A percentile compares a stretch with the other conserved stretches of the same genome.
Evolutionary conservation across 2,329 filamentous ascomycete genomes (phyloP).

Genomic region (Neocucurbitaria cava): DNA sequence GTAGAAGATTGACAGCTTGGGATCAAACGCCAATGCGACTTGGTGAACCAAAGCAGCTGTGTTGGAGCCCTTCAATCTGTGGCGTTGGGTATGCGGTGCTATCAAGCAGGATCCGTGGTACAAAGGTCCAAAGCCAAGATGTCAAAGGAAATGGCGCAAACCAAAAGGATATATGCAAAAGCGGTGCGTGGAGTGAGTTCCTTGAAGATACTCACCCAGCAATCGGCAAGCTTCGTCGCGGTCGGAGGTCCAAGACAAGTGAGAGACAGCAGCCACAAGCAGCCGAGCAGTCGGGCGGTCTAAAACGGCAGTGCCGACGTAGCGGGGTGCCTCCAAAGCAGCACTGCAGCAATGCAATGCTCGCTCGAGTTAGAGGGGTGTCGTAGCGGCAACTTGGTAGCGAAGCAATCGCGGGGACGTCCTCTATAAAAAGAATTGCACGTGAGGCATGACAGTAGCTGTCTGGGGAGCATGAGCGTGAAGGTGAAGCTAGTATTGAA

Average conservation of each 20-base stretch:
- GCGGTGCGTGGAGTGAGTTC: slow-evolving; percentile 11
- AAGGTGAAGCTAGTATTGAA: slow-evolving; percentile 20
- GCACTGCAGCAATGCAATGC: slow-evolving; percentile 3
- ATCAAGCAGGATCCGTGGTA: slow-evolving; percentile 3
- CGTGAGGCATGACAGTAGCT: slow-evolving; percentile 6
- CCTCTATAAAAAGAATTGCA: slow-evolving; percentile 7
- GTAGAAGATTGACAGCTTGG: neutral
- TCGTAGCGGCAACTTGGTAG: neutral
- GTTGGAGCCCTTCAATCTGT: slow-evolving; percentile 10
- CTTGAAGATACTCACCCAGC: slow-evolving; percentile 14
- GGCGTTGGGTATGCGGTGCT: slow-evolving; percentile 6
- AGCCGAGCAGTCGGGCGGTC: slow-evolving; percentile 21
- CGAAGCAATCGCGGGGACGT: slow-evolving; percentile 9
- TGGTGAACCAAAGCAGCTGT: slow-evolving; percentile 6
- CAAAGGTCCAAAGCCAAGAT: slow-evolving; percentile 4
- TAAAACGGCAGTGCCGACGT: slow-evolving; percentile 33
- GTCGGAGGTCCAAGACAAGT: slow-evolving; percentile 21
- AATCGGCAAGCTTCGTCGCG: slow-evolving; percentile 15
- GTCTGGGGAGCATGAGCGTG: slow-evolving; percentile 15
- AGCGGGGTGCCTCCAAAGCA: slow-evolving; percentile 27
- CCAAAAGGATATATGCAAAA: slow-evolving; percentile 10
- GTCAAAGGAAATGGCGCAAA: slow-evolving; percentile 9
- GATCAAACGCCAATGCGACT: slow-evolving; percentile 1
- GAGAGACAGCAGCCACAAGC: slow-evolving; percentile 19
- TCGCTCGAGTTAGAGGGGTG: neutral